These are phyloP conservation scores for Buxus sempervirens DNA, from an alignment of 164 flowering plant species.

Conservation along the genomic window DNA sequence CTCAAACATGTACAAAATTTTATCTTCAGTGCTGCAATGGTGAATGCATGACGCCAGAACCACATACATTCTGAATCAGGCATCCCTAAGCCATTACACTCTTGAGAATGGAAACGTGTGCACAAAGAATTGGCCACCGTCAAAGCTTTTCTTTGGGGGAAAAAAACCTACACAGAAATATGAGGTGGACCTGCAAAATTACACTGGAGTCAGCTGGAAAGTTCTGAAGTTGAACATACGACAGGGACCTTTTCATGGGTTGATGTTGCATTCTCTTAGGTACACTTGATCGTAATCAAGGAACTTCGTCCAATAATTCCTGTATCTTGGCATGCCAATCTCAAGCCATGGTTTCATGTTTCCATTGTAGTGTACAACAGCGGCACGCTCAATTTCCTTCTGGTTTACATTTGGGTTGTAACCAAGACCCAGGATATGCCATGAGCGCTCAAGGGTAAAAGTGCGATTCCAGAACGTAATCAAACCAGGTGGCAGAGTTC, in stretches of 20 bases:
- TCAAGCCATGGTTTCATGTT: constrained; percentile 89
- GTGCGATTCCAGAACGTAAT: constrained; percentile 67
- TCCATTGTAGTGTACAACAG: constrained; percentile 79
- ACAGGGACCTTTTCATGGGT: constrained; percentile 23
- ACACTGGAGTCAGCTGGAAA: background rate
- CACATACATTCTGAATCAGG: background rate
- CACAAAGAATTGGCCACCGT: constrained; percentile 13
- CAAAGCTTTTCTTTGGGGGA: background rate
- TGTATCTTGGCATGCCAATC: constrained; percentile 57
- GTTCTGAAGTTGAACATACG: background rate
- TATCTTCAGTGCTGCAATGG: constrained; percentile 4
- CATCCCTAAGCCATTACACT: background rate
- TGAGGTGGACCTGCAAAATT: background rate
- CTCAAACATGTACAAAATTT: constrained; percentile 14
- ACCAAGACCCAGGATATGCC: constrained; percentile 81
- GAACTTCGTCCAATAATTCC: constrained; percentile 51
- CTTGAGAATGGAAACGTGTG: background rate
- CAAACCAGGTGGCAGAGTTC: constrained; percentile 81
- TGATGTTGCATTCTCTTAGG: constrained; percentile 68
- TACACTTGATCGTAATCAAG: constrained; percentile 51
- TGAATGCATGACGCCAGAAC: constrained; percentile 3
- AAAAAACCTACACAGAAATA: constrained; percentile 12
- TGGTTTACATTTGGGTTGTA: constrained; percentile 54
- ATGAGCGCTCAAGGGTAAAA: constrained; percentile 38
- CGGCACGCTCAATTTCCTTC: constrained; percentile 63